Evolutionary conservation across 495 filamentous ascomycete species (phyloP).

Genomic region (Xylaria curta): DNA sequence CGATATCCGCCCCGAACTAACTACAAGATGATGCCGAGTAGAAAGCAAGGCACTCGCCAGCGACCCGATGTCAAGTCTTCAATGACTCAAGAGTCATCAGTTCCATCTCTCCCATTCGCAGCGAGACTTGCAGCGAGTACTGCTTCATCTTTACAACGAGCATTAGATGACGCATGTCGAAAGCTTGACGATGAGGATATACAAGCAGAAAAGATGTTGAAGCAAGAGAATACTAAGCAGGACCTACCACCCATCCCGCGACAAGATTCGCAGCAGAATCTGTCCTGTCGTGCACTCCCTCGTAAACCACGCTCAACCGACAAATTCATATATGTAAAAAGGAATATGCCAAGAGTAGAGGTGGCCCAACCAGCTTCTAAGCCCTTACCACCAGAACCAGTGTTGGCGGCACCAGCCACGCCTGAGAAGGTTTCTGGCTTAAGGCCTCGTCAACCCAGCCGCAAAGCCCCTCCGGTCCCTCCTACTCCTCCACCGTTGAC

Average conservation of each 20-base stretch:
- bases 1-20: slow-evolving; percentile 4
- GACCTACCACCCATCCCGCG: slow-evolving; percentile 17
- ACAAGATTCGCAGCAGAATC: slow-evolving; percentile 4
- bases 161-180: slow-evolving; percentile 45
- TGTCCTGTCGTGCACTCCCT: slow-evolving; percentile 11
- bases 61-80: slow-evolving; percentile 21
- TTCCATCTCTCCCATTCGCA: slow-evolving; percentile 40
- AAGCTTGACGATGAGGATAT: slow-evolving; percentile 44
- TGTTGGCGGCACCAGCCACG: slow-evolving; percentile 1
- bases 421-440: slow-evolving; percentile 1
- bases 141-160: slow-evolving; percentile 44
- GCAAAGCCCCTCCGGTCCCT: slow-evolving; percentile 6
- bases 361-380: slow-evolving; percentile 24
- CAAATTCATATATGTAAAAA: slow-evolving; percentile 33
- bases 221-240: slow-evolving; percentile 25
- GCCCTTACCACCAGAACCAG: slow-evolving; percentile 19
- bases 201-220: slow-evolving; percentile 20
- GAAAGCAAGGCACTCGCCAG: slow-evolving; percentile 4
- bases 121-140: slow-evolving; percentile 41
- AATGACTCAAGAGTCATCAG: slow-evolving; percentile 31
- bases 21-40: slow-evolving; percentile 6
- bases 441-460: slow-evolving; percentile 25
- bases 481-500: slow-evolving; percentile 7
- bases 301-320: slow-evolving; percentile 28
- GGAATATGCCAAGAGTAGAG: slow-evolving; percentile 32